Base-by-base conservation (phyloP, 148 eudicot species). In the Chenopodium berlandieri region DNA sequence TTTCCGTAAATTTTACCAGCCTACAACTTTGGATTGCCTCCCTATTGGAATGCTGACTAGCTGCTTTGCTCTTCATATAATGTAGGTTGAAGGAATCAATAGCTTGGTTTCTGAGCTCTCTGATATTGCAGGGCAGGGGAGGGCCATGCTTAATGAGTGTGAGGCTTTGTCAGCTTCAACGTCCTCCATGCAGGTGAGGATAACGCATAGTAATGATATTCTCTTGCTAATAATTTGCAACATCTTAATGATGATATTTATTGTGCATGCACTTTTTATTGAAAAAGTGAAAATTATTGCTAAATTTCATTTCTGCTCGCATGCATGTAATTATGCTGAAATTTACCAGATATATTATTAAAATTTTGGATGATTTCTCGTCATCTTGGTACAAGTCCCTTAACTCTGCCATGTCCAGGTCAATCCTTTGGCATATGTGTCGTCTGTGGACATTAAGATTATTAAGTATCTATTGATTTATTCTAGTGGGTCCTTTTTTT, bases 101-200 rank as follows among this genome's bases (percentile, higher is more conserved):
- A 76, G 83, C 87, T 86, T 92, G 85, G 91, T 91, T 63, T 91
- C 97, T 56, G 95, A 92, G 88, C 89, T 94, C 79, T 93, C 98
- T 83, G 89, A 88, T 71, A 58, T 91, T 78, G 90, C 94, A 79
- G 91, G 91, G 73, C 89, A 89, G 78, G 94, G 91, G 73, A 92
- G 91, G 88, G 93, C 95, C 84, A 85, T 89, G 92, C 89, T 94
- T 77, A 91, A 92, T 79, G 93, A 91, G 84, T 92, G 94, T 84
- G 97, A 92, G 52, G 85, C 91, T 82, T 71, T 91, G 52, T 81
- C 92, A 86, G 87, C 90, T 78, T 91, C 92, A 71, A 83, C 93
- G 78, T 81, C 90, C 69, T 92, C 91, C 79, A 77, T 97, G 92
- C 97, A 92, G 99, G 99, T 97, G 76, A 85, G 81, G 31, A 78